phyloP scores from a whole-genome alignment of 2,329 filamentous ascomycete genomes.

The Cladosporium cucumerinum region DNA sequence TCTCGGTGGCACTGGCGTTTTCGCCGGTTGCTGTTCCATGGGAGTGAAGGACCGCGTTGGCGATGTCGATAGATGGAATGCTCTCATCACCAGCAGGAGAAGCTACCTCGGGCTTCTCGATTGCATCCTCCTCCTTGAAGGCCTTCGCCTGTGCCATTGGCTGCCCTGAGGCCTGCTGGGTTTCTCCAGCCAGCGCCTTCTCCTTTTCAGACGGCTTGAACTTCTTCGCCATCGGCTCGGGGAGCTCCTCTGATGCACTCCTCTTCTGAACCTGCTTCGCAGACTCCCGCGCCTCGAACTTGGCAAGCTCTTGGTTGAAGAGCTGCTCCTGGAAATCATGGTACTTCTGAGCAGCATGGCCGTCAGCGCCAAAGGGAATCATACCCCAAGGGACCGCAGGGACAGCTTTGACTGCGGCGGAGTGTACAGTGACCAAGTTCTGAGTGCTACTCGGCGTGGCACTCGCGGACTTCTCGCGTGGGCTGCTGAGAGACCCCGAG shows the following conservation, averaged over 20 bases:
- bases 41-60: too few species aligned
- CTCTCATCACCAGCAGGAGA: background rate
- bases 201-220: background rate
- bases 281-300: background rate
- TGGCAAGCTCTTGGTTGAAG: background rate
- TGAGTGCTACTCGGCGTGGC: background rate
- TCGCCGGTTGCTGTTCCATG: background rate
- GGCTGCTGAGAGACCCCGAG: background rate
- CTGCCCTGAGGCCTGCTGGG: background rate
- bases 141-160: background rate
- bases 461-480: background rate
- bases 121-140: background rate
- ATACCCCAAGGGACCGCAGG: background rate
- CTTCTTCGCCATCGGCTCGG: background rate
- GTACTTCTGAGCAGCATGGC: background rate
- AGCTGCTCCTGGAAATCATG: background rate
- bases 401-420: background rate
- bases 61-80: background rate
- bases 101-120: background rate
- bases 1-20: background rate
- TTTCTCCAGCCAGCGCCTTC: background rate
- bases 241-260: background rate
- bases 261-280: background rate
- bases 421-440: background rate
- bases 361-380: background rate